Percentiles rank a stretch among this genome's conserved stretches.
phyloP scores from a whole-genome alignment of 108 stramenopile species.

The Stephanodiscus minutulus region DNA sequence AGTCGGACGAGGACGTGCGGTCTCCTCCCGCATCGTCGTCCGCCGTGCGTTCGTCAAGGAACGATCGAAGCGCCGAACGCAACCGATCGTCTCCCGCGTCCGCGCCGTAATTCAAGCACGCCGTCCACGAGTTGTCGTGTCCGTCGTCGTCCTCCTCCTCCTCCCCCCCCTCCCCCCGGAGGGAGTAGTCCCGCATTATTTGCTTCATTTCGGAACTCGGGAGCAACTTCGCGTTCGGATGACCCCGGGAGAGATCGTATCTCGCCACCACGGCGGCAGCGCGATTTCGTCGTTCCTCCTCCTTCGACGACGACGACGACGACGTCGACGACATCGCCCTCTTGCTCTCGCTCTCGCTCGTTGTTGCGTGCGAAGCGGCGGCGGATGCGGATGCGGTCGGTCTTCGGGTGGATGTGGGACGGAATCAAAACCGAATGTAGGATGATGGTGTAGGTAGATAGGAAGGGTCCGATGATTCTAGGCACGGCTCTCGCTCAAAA shows the following conservation, averaged over 20 bases:
- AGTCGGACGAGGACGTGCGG: too few species aligned
- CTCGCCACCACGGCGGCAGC: too few species aligned
- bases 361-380: neutral
- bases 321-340: too few species aligned
- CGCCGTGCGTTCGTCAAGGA: slow-evolving; percentile 50
- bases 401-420: too few species aligned
- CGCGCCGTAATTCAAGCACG: slow-evolving; percentile 47
- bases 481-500: too few species aligned
- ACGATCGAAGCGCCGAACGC: slow-evolving; percentile 41
- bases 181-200: slow-evolving; percentile 35
- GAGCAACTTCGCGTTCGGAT: slow-evolving; percentile 57
- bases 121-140: slow-evolving; percentile 27
- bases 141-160: too few species aligned
- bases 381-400: too few species aligned
- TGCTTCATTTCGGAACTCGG: slow-evolving; percentile 55
- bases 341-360: neutral
- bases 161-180: slow-evolving; percentile 13
- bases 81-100: slow-evolving; percentile 49
- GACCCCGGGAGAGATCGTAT: slow-evolving; percentile 65
- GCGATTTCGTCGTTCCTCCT: too few species aligned
- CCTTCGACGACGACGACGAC: too few species aligned
- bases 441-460: too few species aligned
- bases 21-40: slow-evolving; percentile 51
- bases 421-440: neutral
- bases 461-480: neutral